These are phyloP conservation scores for Arctium minus DNA, from an alignment of 129 eudicot genomes.

Conservation along the genomic window DNA sequence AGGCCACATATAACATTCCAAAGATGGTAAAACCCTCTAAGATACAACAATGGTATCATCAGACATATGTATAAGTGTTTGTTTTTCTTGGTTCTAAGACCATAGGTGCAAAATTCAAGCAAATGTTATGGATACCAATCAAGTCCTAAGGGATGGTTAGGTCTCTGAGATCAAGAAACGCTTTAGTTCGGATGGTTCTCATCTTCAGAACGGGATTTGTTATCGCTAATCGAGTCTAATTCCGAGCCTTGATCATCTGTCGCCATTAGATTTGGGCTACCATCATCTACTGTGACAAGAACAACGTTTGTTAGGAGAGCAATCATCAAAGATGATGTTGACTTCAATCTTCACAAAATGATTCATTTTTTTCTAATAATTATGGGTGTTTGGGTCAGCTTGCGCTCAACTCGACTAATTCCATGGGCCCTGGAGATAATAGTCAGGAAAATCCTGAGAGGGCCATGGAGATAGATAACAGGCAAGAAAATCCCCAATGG, in stretches of 20 bases:
- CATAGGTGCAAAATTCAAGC: conserved; percentile 29
- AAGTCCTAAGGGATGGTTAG: neutral
- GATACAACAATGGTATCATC: conserved; percentile 17
- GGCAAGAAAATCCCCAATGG: neutral
- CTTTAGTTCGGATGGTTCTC: conserved; percentile 23
- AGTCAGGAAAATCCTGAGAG: neutral
- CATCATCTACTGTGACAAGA: conserved; percentile 23
- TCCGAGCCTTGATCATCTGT: conserved; percentile 36
- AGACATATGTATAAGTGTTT: conserved; percentile 14
- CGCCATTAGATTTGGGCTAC: conserved; percentile 14
- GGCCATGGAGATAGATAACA: neutral
- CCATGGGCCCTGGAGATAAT: neutral
- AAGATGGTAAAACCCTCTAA: conserved; percentile 15
- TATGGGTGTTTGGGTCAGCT: neutral
- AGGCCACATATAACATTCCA: conserved; percentile 13
- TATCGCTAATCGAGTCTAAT: conserved; percentile 11
- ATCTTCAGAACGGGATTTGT: conserved; percentile 21
- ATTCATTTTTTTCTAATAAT: neutral
- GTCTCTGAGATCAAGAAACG: neutral
- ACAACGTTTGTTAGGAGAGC: neutral
- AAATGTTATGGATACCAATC: conserved; percentile 12
- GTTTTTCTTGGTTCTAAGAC: conserved; percentile 29
- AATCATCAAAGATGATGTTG: neutral
- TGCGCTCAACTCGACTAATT: neutral
- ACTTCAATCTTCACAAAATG: neutral